Base-by-base conservation (phyloP, 2,329 filamentous ascomycete genomes). In the Macrophomina pseudophaseolina region DNA sequence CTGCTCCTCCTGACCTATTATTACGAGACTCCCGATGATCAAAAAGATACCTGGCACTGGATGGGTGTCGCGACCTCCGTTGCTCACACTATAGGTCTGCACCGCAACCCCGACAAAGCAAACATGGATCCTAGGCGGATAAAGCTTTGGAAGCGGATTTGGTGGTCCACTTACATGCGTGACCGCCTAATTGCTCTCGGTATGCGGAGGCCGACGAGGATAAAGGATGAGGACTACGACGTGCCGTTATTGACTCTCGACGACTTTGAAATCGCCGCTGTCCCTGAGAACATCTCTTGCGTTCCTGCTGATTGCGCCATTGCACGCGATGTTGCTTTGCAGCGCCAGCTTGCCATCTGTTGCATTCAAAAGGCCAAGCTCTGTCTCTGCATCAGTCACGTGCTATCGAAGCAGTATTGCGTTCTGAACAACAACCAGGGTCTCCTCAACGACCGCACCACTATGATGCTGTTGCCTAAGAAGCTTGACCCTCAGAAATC, bases 11-110 rank as follows among this genome's bases (percentile, higher is more conserved):
- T 97, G 91, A 97, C 94, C 3, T 97, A 97, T 78, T 98, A 94
- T 91, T 97, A 97, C 77, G 94, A 97, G 79, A 97, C 93, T 12
- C 94, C 94, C 0, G 93, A 97, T 79, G 94, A 97, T 76, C 93
- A 97, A 76, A 97, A 97, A 79, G 94, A 97, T 77, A 97, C 94
- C 53, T 97, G 94, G 92, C 94, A 97, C 76, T 97, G 94, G 94
- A 97, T 97, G 92, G 94, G 94, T 18, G 92, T 97, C 44, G 94
- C 94, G 49, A 92, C 97, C 68, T 97, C 94, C 12, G 83, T 97
- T 54, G 94, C 93, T 63, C 93, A 97, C 78, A 97, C 94, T 12
- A 97, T 97, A 70, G 94, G 94, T 5, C 85, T 97, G 18, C 93
- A 98, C 78, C 91, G 94, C 69, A 92, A 97, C 73, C 93, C 93